Conservation (phyloP, 2,329 filamentous ascomycete species). For the Ceratocystis diversiconidia region DNA sequence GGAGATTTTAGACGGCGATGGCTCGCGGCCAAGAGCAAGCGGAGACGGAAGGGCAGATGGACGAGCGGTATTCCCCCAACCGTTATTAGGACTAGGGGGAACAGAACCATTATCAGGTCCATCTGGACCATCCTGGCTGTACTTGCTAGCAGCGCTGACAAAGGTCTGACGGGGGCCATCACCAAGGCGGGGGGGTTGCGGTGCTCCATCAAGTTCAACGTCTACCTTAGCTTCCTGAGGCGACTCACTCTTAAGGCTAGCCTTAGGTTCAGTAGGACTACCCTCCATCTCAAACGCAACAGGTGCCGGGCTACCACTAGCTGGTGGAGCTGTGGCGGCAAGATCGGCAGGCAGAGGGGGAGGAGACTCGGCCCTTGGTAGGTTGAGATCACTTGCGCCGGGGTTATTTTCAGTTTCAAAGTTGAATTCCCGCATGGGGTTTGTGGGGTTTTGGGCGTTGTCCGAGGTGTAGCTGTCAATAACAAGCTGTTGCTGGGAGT, state of each 20-base stretch:
- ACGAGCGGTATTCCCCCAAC: constrained; percentile 25
- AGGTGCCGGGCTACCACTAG: neutral
- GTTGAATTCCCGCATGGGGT: constrained; percentile 10
- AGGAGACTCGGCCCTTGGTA: constrained; percentile 49
- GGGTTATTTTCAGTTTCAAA: constrained; percentile 32
- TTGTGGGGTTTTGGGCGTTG: constrained; percentile 11
- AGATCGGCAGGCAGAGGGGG: constrained; percentile 42
- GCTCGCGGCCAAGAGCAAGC: constrained; percentile 7
- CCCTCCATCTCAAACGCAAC: constrained; percentile 61
- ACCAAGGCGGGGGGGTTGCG: constrained; percentile 41
- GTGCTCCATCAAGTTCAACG: constrained; percentile 60
- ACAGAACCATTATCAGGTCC: neutral
- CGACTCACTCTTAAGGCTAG: neutral
- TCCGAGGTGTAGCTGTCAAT: constrained; percentile 24
- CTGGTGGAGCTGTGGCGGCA: constrained; percentile 39
- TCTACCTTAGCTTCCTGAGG: constrained; percentile 24
- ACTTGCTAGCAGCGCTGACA: constrained; percentile 55
- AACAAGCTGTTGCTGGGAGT: constrained; percentile 20
- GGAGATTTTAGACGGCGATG: neutral
- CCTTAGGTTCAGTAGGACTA: constrained; percentile 22
- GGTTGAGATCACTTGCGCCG: constrained; percentile 23
- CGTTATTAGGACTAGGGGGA: neutral
- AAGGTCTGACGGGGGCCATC: constrained; percentile 27
- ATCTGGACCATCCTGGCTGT: constrained; percentile 43
- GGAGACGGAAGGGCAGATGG: constrained; percentile 30